Percentiles rank a stretch among this genome's conserved stretches.
phyloP scores from a whole-genome alignment of 306 rosid species.

The Cicer yamashitae region DNA sequence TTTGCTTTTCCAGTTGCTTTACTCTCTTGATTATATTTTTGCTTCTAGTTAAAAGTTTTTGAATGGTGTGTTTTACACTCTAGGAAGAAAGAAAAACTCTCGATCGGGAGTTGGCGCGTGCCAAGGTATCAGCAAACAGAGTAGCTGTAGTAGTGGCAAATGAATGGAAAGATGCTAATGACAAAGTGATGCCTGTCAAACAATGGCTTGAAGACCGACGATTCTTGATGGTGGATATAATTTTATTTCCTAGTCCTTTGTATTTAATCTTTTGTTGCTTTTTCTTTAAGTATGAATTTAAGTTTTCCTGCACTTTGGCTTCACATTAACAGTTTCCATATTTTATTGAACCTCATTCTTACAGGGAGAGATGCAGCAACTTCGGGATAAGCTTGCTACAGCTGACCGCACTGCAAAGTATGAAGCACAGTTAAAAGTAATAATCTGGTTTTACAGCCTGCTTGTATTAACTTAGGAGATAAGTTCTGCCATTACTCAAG shows the following conservation, averaged over 20 bases:
- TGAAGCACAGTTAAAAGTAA: slow-evolving; percentile 98
- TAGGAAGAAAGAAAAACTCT: slow-evolving; percentile 98
- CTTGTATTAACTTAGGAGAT: slow-evolving; percentile 50
- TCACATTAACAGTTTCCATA: slow-evolving; percentile 28
- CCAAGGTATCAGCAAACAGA: slow-evolving; percentile 96
- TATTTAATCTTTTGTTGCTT: slow-evolving; percentile 15
- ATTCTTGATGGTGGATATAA: slow-evolving; percentile 72
- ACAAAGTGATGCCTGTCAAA: slow-evolving; percentile 99
- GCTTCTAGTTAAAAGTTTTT: slow-evolving; percentile 39
- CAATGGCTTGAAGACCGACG: slow-evolving; percentile 99
- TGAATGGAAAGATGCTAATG: slow-evolving; percentile 98
- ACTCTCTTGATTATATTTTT: slow-evolving; percentile 3
- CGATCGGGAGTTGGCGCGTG: slow-evolving; percentile 98
- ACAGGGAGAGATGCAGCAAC: slow-evolving; percentile 99
- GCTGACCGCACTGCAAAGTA: slow-evolving; percentile 86
- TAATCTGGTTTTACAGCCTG: slow-evolving; percentile 53
- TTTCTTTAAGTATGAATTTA: slow-evolving; percentile 5
- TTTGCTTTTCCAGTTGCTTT: slow-evolving; percentile 33
- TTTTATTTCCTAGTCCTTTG: slow-evolving; percentile 36
- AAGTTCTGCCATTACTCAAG: slow-evolving; percentile 52
- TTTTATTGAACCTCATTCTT: slow-evolving; percentile 44
- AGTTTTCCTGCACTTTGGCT: slow-evolving; percentile 25
- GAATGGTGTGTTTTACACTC: slow-evolving; percentile 43
- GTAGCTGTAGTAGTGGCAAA: slow-evolving; percentile 97
- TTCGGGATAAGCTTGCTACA: slow-evolving; percentile 89